A percentile compares a stretch with the other conserved stretches of the same genome.
phyloP scores from a whole-genome alignment of 495 filamentous ascomycete species.

The Tetracladium setigerum region DNA sequence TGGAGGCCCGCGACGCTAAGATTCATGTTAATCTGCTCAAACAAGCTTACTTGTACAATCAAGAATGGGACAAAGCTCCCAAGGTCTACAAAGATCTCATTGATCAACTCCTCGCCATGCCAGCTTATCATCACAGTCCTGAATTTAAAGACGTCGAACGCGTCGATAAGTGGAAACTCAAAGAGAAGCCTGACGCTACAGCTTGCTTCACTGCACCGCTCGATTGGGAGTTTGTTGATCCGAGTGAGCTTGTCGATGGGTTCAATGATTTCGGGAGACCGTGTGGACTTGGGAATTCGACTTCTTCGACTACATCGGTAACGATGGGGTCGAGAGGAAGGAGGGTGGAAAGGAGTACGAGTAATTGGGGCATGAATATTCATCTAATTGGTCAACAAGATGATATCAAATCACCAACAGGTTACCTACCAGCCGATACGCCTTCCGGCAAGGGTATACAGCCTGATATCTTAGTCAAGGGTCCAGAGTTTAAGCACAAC shows the following conservation, averaged over 20 bases:
- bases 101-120: slow-evolving; percentile 14
- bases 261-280: no score
- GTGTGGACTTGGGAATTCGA: no score
- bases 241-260: background rate
- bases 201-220: slow-evolving; percentile 4
- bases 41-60: slow-evolving; percentile 28
- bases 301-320: no score
- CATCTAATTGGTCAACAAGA: no score
- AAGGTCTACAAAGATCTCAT: slow-evolving; percentile 3
- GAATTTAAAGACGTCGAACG: slow-evolving; percentile 1
- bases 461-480: no score
- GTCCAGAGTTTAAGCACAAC: no score
- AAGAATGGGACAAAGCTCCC: slow-evolving; percentile 26
- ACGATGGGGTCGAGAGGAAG: background rate
- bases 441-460: no score
- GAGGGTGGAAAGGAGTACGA: slow-evolving; percentile 1
- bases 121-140: background rate
- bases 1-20: slow-evolving; percentile 29
- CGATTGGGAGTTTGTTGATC: slow-evolving; percentile 10
- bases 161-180: slow-evolving; percentile 7
- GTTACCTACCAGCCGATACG: no score
- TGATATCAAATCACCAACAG: no score
- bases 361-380: slow-evolving; percentile 2
- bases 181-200: slow-evolving; percentile 5
- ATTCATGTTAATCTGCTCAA: slow-evolving; percentile 45